Evolutionary conservation across 2,329 filamentous ascomycete genomes (phyloP).

Genomic region (Amauroascus verrucosus): DNA sequence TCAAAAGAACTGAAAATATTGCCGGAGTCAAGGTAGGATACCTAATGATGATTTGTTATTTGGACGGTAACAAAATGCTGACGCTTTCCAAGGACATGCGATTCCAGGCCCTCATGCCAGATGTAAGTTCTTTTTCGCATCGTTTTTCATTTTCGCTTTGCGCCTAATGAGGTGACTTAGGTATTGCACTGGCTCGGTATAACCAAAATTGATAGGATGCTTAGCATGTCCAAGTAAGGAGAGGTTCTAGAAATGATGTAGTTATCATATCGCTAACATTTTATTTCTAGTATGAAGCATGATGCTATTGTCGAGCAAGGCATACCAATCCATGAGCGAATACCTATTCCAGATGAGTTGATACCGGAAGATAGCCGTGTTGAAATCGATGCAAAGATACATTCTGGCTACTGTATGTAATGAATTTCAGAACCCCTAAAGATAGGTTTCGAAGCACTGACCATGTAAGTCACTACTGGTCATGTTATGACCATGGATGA

Average conservation of each 20-base stretch:
- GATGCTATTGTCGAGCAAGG: conserved; percentile 44
- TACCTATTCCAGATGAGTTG: conserved; percentile 86
- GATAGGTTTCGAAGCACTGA: conserved; percentile 48
- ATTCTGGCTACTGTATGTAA: conserved; percentile 55
- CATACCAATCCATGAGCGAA: conserved; percentile 70
- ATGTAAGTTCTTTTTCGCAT: conserved; percentile 34
- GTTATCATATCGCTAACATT: neutral
- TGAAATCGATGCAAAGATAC: conserved; percentile 99
- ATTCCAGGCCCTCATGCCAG: conserved; percentile 96
- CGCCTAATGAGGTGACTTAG: conserved; percentile 10
- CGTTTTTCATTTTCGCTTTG: neutral
- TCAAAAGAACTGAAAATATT: conserved; percentile 95
- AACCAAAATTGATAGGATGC: conserved; percentile 95
- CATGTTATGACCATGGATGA: conserved; percentile 77
- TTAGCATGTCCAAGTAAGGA: conserved; percentile 89
- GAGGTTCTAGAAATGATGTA: neutral
- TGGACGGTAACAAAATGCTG: neutral
- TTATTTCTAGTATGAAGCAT: conserved; percentile 36
- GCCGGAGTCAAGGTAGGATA: conserved; percentile 67
- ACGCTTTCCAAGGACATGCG: conserved; percentile 56
- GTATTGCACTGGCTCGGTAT: conserved; percentile 97
- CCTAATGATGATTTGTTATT: neutral
- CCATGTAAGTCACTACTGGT: conserved; percentile 61
- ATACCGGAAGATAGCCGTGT: conserved; percentile 91
- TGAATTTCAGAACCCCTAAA: conserved; percentile 47